Conservation (phyloP, 75 land plant genomes). For the Gnetum montanum region DNA sequence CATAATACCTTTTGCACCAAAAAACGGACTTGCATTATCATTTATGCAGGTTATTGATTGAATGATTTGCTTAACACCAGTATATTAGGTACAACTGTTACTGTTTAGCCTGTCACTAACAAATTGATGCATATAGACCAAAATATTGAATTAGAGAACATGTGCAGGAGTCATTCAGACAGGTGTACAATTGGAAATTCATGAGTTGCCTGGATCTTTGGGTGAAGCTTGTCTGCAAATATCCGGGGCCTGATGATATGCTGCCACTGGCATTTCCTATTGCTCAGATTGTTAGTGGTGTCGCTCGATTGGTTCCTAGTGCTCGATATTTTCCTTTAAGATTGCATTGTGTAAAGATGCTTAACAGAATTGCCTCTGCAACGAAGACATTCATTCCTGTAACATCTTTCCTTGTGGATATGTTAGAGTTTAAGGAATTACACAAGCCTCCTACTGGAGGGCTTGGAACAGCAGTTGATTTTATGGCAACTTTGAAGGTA, state of each 20-base stretch:
- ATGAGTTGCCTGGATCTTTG: conserved; percentile 89
- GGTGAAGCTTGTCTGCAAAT: conserved; percentile 66
- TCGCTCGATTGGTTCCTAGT: conserved; percentile 76
- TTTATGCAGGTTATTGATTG: no score
- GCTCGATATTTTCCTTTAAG: conserved; percentile 86
- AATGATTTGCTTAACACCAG: no score
- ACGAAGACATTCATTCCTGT: conserved; percentile 75
- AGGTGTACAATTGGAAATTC: conserved; percentile 92
- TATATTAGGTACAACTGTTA: no score
- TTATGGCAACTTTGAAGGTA: conserved; percentile 57
- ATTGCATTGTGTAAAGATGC: conserved; percentile 74
- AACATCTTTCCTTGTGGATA: conserved; percentile 69
- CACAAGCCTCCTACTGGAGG: conserved; percentile 73
- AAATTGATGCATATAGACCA: no score
- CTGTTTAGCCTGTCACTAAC: no score
- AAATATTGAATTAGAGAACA: no score
- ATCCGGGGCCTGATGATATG: conserved; percentile 56
- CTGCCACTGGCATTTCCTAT: conserved; percentile 88
- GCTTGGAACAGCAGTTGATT: conserved; percentile 75
- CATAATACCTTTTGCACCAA: no score
- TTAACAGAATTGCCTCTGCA: conserved; percentile 67
- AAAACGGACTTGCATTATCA: no score
- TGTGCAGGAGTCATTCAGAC: conserved; percentile 71
- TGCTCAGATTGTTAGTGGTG: conserved; percentile 82
- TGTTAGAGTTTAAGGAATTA: conserved; percentile 92